Evolutionary conservation across 257 asterid species (phyloP).

Genomic region (Thymus quinquecostatus): DNA sequence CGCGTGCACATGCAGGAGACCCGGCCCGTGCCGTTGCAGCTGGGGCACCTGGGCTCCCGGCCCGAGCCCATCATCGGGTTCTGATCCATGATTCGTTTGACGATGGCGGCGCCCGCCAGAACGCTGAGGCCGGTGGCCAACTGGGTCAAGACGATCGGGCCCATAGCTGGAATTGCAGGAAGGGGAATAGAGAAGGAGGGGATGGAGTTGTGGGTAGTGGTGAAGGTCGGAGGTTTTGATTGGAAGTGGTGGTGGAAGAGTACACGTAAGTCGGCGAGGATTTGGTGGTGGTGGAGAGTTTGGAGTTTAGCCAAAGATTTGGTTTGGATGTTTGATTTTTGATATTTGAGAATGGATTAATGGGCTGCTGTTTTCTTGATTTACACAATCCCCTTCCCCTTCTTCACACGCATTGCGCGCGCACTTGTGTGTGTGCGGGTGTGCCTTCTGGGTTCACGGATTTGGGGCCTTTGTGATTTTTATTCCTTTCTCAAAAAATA

Average conservation of each 20-base stretch:
- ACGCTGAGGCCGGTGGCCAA: slow-evolving; percentile 63
- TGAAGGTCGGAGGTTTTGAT: background rate
- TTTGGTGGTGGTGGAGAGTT: slow-evolving; percentile 33
- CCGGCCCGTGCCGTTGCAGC: slow-evolving; percentile 91
- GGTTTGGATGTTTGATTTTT: too few relatives aligned
- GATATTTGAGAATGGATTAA: background rate
- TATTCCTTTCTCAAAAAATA: too few relatives aligned
- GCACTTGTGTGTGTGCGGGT: background rate
- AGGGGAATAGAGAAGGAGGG: slow-evolving; percentile 27
- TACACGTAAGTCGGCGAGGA: slow-evolving; percentile 53
- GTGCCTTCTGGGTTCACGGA: background rate
- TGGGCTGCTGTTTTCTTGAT: background rate
- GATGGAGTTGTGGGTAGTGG: background rate
- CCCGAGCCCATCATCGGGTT: slow-evolving; percentile 76
- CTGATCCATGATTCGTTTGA: slow-evolving; percentile 69
- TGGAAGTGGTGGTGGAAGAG: slow-evolving; percentile 57
- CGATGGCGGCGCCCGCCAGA: slow-evolving; percentile 62
- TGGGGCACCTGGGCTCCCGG: slow-evolving; percentile 66
- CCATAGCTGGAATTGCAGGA: slow-evolving; percentile 42
- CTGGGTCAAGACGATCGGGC: slow-evolving; percentile 64
- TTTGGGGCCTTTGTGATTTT: background rate
- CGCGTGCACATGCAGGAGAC: slow-evolving; percentile 84
- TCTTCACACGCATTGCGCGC: background rate
- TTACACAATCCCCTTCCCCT: background rate
- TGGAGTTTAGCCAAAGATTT: slow-evolving; percentile 17